Base-by-base conservation (phyloP, 176 grass and related monocot genomes). In the Zea luxurians region DNA sequence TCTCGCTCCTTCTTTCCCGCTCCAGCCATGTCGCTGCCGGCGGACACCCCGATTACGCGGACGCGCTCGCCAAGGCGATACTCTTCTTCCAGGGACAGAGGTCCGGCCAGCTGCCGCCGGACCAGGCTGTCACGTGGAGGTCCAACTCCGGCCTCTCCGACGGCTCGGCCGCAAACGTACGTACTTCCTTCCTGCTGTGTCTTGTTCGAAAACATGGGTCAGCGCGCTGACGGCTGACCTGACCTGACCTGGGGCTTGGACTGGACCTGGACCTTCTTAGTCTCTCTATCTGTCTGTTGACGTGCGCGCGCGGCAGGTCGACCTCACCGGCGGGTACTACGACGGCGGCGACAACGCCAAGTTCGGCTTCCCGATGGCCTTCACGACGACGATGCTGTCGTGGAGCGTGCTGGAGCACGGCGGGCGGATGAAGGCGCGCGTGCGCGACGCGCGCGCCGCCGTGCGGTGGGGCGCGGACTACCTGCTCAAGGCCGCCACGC, bases 271-370 rank as follows among this genome's bases (percentile, higher is more conserved):
- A 69, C 20, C 20, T 55, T 58, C 7, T 21, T 59, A 3, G 8
- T 59, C n/a, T 21, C 54, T 53, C 4, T 50, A 2, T 5, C 43
- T 8, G 43, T 44, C 2, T 44, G 43, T 10, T 5, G 7, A 8
- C 70, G 78, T 73, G 65, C 81, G 61, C 71, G 55, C 3, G 17
- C 8, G 55, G 55, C 55, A 97, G 89, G 89, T 97, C 0, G 89
- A 97, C 61, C 87, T 93, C 18, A 88, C 82, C 8, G 91, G 89
- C 48, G 94, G 94, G 0, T 93, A 97, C 84, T 97, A 97, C 81
- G 94, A 97, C 74, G 94, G 91, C 63, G 91, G 91, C 11, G 94
- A 97, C 91, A 97, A 93, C 72, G 89, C 88, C 4, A 97, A 93
- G 87, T 92, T 97, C 60, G 87, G 87, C 4, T 91, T 97, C 74